A percentile compares a stretch with the other conserved stretches of the same genome.
These are phyloP conservation scores for Amanita phalloides DNA, from an alignment of 768 basidiomycete species.

Conservation along the genomic window DNA sequence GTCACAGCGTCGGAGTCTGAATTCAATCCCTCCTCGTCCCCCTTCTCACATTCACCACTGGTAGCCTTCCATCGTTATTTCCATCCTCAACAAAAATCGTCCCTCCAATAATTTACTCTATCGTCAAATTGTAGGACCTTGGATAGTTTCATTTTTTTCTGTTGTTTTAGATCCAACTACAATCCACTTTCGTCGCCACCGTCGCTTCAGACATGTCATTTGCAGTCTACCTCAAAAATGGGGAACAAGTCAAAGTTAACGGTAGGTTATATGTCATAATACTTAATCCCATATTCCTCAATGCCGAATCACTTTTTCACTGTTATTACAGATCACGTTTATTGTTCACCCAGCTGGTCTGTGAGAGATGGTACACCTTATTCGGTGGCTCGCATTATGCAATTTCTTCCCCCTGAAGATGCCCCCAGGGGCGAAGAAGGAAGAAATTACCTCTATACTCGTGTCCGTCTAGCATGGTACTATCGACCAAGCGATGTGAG, in stretches of 20 bases:
- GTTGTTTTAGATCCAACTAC: constrained; percentile 13
- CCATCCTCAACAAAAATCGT: background rate
- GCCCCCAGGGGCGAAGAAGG: constrained; percentile 54
- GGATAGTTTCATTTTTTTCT: constrained; percentile 18
- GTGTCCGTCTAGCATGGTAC: constrained; percentile 91
- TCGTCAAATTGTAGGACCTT: constrained; percentile 12
- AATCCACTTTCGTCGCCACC: constrained; percentile 8
- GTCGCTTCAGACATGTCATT: constrained; percentile 23
- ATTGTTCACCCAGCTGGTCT: constrained; percentile 90
- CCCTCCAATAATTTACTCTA: constrained; percentile 14
- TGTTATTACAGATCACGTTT: constrained; percentile 73
- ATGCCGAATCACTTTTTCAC: constrained; percentile 24
- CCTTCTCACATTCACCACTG: constrained; percentile 25
- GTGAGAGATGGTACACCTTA: constrained; percentile 92
- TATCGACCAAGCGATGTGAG: constrained; percentile 95
- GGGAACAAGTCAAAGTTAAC: constrained; percentile 78
- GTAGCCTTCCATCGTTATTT: constrained; percentile 13
- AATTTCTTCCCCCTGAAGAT: constrained; percentile 80
- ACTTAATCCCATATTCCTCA: constrained; percentile 7
- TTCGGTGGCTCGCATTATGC: constrained; percentile 93
- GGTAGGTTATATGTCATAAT: constrained; percentile 38
- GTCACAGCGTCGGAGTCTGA: constrained; percentile 30
- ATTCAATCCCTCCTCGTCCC: constrained; percentile 24
- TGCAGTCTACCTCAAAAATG: constrained; percentile 65
- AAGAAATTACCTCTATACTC: constrained; percentile 61